Conservation (phyloP, 345 rosid genomes). For the Brassica cretica region DNA sequence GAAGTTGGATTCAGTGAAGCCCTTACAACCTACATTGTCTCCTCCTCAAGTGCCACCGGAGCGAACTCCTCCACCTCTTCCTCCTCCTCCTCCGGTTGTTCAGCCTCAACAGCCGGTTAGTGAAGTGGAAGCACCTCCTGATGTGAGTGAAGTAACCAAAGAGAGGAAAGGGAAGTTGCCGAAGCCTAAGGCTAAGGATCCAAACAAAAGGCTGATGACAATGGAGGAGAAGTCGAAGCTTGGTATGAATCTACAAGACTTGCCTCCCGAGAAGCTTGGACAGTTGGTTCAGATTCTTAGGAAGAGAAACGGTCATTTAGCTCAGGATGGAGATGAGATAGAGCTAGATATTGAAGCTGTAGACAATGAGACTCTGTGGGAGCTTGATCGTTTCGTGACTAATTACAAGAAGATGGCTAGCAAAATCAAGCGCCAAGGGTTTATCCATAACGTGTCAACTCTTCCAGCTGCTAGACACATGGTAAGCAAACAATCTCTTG, state of each 20-base stretch:
- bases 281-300: conserved; percentile 65
- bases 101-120: conserved; percentile 40
- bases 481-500: conserved; percentile 11
- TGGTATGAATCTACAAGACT: conserved; percentile 65
- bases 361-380: conserved; percentile 76
- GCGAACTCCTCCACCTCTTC: conserved; percentile 10
- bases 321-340: conserved; percentile 81
- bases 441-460: conserved; percentile 26
- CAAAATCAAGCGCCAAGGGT: conserved; percentile 69
- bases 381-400: conserved; percentile 74
- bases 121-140: conserved; percentile 1
- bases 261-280: conserved; percentile 80
- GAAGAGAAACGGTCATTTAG: conserved; percentile 66
- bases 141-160: conserved; percentile 8
- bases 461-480: conserved; percentile 16
- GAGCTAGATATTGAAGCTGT: conserved; percentile 76
- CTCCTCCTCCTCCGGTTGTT: conserved; percentile 5
- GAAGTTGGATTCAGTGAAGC: conserved; percentile 33
- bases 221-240: conserved; percentile 71
- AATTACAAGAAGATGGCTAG: conserved; percentile 76
- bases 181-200: conserved; percentile 82
- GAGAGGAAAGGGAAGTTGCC: conserved; percentile 53
- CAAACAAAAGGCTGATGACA: conserved; percentile 69
- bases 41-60: not conserved
- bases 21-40: conserved; percentile 25